Conservation (phyloP, 352 stramenopile species). For the Pythium oligandrum region DNA sequence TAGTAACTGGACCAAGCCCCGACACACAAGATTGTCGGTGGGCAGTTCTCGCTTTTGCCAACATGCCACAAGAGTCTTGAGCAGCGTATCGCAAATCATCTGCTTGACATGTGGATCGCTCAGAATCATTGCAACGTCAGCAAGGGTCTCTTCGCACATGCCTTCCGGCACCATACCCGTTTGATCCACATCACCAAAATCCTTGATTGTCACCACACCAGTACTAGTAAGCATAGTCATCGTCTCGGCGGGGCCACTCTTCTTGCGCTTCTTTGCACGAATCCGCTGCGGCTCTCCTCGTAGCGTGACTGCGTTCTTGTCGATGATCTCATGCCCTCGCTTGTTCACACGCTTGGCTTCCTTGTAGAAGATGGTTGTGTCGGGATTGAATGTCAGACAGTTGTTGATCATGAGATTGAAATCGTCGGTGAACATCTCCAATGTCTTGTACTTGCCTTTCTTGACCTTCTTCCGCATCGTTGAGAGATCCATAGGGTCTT, state of each 20-base stretch:
- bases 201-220: constrained; percentile 54
- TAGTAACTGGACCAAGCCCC: constrained; percentile 77
- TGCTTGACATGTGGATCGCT: constrained; percentile 76
- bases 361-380: constrained; percentile 86
- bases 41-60: constrained; percentile 64
- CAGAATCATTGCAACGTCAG: constrained; percentile 73
- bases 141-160: constrained; percentile 70
- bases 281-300: constrained; percentile 71
- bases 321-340: constrained; percentile 72
- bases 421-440: constrained; percentile 72
- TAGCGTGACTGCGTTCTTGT: constrained; percentile 55
- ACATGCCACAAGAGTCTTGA: constrained; percentile 57
- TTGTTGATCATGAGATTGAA: constrained; percentile 88
- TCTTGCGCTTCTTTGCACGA: constrained; percentile 71
- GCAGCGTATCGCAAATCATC: constrained; percentile 67
- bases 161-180: constrained; percentile 81
- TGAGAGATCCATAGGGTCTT: constrained; percentile 82
- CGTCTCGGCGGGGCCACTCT: constrained; percentile 52
- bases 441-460: constrained; percentile 75
- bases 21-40: constrained; percentile 77
- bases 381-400: constrained; percentile 82
- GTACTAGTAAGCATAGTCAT: constrained; percentile 72
- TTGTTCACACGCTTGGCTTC: constrained; percentile 84
- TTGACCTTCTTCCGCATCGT: constrained; percentile 79
- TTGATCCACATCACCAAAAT: constrained; percentile 69